A percentile compares a stretch with the other conserved stretches of the same genome.
These are phyloP conservation scores for Moricandia arvensis DNA, from an alignment of 345 rosid species.

Conservation along the genomic window DNA sequence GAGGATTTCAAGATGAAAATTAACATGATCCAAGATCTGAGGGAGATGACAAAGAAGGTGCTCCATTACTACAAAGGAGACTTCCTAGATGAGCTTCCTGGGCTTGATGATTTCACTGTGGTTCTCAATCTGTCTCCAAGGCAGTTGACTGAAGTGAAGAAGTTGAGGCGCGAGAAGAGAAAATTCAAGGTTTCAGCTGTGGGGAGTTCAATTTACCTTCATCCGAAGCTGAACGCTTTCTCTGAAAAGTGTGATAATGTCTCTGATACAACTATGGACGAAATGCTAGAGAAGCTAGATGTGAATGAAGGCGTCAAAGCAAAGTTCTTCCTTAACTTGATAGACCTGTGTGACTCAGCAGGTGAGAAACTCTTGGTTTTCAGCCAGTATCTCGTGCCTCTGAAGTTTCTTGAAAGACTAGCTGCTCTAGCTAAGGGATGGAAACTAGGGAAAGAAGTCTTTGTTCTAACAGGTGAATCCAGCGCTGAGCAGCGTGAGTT, in stretches of 20 bases:
- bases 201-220: slow-evolving; percentile 76
- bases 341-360: slow-evolving; percentile 63
- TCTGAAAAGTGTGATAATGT: slow-evolving; percentile 31
- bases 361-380: slow-evolving; percentile 85
- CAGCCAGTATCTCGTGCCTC: slow-evolving; percentile 80
- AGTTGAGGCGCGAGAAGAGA: slow-evolving; percentile 47
- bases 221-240: slow-evolving; percentile 53
- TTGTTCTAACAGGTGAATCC: slow-evolving; percentile 74
- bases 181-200: slow-evolving; percentile 64
- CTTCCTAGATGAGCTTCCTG: slow-evolving; percentile 95
- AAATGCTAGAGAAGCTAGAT: slow-evolving; percentile 49
- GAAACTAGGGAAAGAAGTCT: slow-evolving; percentile 62
- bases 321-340: slow-evolving; percentile 71
- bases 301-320: slow-evolving; percentile 78
- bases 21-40: slow-evolving; percentile 69
- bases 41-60: slow-evolving; percentile 87
- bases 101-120: slow-evolving; percentile 83
- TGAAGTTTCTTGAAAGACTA: slow-evolving; percentile 76
- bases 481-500: slow-evolving; percentile 69
- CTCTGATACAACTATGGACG: slow-evolving; percentile 64
- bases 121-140: slow-evolving; percentile 60
- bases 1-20: slow-evolving; percentile 69
- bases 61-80: slow-evolving; percentile 98
- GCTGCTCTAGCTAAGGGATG: slow-evolving; percentile 57
- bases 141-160: slow-evolving; percentile 62